A percentile compares a stretch with the other conserved stretches of the same genome.
These are phyloP conservation scores for Dissophora globulifera DNA, from an alignment of 192 early-diverging fungal genomes.

Conservation along the genomic window DNA sequence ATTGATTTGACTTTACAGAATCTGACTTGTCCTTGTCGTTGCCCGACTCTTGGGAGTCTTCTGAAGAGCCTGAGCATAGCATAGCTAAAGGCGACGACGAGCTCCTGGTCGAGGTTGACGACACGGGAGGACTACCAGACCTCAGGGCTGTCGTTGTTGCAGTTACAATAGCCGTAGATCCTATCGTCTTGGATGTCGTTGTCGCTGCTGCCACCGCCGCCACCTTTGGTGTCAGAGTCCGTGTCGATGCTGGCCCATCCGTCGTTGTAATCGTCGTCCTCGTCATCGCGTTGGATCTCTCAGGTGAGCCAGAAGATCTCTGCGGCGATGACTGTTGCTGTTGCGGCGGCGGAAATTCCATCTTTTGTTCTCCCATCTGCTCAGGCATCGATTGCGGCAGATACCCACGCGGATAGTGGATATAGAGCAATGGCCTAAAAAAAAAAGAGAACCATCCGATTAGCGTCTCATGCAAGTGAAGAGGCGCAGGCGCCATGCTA, in stretches of 20 bases:
- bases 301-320: not conserved
- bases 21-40: not conserved
- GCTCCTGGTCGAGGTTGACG: not conserved
- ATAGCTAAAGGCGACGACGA: not conserved
- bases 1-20: conserved; percentile 4
- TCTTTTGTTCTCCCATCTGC: not conserved
- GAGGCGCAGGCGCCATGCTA: no score
- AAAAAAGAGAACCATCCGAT: not conserved
- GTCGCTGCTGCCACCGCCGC: no score
- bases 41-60: no score
- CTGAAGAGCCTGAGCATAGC: no score
- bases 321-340: not conserved
- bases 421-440: conserved; percentile 30
- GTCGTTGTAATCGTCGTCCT: no score
- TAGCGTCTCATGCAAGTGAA: no score
- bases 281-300: no score
- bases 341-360: no score
- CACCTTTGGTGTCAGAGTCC: not conserved
- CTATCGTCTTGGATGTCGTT: no score
- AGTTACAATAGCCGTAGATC: no score
- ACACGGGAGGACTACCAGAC: not conserved
- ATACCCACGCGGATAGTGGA: conserved; percentile 29
- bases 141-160: no score
- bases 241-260: not conserved
- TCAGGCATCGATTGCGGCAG: conserved; percentile 22